Base-by-base conservation (phyloP, 176 grass and related monocot species). In the Eleusine coracana region DNA sequence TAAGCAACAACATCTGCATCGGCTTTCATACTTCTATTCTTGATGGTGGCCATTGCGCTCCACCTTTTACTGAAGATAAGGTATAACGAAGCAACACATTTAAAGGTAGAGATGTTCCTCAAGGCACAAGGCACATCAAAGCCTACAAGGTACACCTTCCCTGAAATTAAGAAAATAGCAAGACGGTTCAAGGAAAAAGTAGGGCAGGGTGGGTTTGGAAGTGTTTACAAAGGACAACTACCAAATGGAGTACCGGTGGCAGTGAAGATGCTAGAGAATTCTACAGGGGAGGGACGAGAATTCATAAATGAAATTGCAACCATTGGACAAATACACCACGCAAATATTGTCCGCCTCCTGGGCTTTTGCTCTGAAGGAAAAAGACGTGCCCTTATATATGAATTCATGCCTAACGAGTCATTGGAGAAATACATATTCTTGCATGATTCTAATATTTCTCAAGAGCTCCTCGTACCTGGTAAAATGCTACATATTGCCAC, bases 241-340 rank as follows among this genome's bases (percentile, higher is more conserved):
- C 40, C 64, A 18, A 96, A 91, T 60, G 84, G 88, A 60, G 81
- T 91, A 0, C 91, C 88, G 1, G 91, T 91, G 20, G 94, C 94
- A 16, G 81, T 96, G 5, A 96, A 96, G 68, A 87, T 96, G 81
- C 73, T 93, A 11, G 86, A 87, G 66, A 75, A 56, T 38, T 69
- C 90, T 0, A 83, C 21, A 64, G 88, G 70, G 6, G 74, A 84
- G 0, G 91, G 91, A 54, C 62, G 80, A 29, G 93, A 96, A 10
- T 96, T 96, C 83, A 92, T 96, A 56, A 96, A 90, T n/a, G 90
- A 96, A 66, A 86, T 96, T 0, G 90, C 90, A 50, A 96, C 93
- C 40, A 87, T 96, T 0, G 93, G 93, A 55, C 23, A 12, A 18
- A 96, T 92, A 17, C 90, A 92, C 68, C 90, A 96, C 75, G 49